Evolutionary conservation across 192 early-diverging fungal genomes (phyloP), one percentile per base, ranked within the genome.

Genomic region (Podila horticola): DNA sequence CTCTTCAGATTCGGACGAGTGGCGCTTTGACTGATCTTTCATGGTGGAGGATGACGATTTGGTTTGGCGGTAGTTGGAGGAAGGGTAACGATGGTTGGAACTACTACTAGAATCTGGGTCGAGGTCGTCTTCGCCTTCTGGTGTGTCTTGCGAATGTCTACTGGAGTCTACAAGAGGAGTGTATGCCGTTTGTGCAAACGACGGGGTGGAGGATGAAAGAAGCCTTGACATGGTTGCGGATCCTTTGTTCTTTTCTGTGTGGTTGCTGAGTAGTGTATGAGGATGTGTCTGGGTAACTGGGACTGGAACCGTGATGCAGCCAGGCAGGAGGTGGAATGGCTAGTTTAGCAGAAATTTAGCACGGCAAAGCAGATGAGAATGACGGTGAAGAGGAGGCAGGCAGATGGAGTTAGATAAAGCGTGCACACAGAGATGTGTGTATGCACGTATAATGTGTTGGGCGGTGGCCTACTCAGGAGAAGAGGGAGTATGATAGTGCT

Each of bases 91-190:
- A 58, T 12, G 33, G 62, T 38, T 63, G 17, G 59, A 61, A 33
- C 34, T 63, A 22, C 33, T 63, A 66, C 66, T 79, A 60, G 77
- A 69, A 62, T 73, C 67, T 52, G 77, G 71, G 49, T 81, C 77
- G 62, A 73, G 71, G 30, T 81, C 77, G 33, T 73, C 77, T 17
- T 73, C 77, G 11, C 67, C 64, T 13, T 58, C 55, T 11, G 50
- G 41, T 48, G 58, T 48, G 30, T 71, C 75, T 66, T 57, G 31
- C 0, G 75, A 79, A 22, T 64, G 57, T 41, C 69, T 52, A 57
- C 30, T 61, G 26, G 62, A 65, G 49, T 69, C 62, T 33, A 45
- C 20, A 8, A 81, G 71, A 12, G 77, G 77, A 10, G 59, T 63
- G 62, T 81, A 81, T 0, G 77, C 41, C 19, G 69, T 61, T 34